Evolutionary conservation across 2,329 filamentous ascomycete species (phyloP).

Genomic region (Ampelomyces quisqualis): DNA sequence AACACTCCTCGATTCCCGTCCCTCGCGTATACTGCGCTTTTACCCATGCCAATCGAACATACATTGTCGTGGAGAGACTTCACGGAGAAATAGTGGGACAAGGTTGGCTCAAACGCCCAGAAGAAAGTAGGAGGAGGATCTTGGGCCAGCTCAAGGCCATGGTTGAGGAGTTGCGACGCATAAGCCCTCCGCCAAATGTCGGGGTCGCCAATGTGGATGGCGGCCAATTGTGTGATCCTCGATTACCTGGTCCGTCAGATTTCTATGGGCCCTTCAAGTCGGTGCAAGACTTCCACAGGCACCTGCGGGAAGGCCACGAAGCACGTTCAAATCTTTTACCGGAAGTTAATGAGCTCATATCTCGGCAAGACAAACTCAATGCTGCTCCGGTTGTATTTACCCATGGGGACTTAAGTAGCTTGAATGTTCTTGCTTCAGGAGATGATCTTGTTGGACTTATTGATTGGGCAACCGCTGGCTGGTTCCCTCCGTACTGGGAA

Average conservation of each 20-base stretch:
- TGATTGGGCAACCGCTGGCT: constrained; percentile 52
- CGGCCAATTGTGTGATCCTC: constrained; percentile 29
- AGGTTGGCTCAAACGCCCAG: constrained; percentile 15
- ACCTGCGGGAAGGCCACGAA: constrained; percentile 36
- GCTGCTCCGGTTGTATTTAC: constrained; percentile 50
- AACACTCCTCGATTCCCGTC: constrained; percentile 49
- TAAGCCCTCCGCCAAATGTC: constrained; percentile 10
- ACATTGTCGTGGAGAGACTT: constrained; percentile 52
- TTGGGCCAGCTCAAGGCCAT: constrained; percentile 19
- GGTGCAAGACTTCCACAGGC: constrained; percentile 42
- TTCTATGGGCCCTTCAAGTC: constrained; percentile 40
- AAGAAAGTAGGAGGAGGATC: constrained; percentile 12
- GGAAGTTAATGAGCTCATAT: constrained; percentile 13
- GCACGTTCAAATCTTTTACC: constrained; percentile 7
- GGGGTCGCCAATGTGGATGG: constrained; percentile 18
- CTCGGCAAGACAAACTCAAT: constrained; percentile 28
- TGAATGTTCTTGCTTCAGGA: constrained; percentile 48
- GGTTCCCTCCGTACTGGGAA: constrained; percentile 54
- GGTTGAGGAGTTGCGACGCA: constrained; percentile 18
- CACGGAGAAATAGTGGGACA: constrained; percentile 27
- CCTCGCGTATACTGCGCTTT: constrained; percentile 52
- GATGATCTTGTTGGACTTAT: constrained; percentile 50
- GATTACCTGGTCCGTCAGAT: constrained; percentile 17
- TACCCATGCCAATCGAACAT: constrained; percentile 40
- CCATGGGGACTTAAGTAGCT: constrained; percentile 53